These are phyloP conservation scores for Cyclostephanos tholiformis DNA, from an alignment of 108 stramenopile species.

Conservation along the genomic window DNA sequence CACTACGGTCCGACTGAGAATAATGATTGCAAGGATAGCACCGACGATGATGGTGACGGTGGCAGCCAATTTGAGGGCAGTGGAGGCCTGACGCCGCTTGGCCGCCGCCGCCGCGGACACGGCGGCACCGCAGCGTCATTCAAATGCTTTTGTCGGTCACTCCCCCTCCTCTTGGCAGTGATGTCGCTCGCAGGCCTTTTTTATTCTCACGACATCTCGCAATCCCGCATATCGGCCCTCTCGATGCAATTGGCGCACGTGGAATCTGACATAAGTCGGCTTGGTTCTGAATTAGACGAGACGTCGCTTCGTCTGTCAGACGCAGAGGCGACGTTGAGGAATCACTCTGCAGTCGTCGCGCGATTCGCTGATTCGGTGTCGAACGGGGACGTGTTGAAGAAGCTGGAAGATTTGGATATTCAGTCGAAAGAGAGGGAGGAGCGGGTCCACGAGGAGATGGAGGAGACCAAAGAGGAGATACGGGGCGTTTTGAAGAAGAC, in stretches of 20 bases:
- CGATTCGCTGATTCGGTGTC: conserved; percentile 81
- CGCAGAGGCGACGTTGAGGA: conserved; percentile 18
- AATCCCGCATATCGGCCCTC: conserved; percentile 19
- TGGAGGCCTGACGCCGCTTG: background rate
- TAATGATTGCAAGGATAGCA: conserved; percentile 1
- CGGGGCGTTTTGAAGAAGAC: conserved; percentile 28
- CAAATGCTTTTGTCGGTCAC: background rate
- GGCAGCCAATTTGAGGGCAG: background rate
- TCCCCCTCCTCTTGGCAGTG: conserved; percentile 25
- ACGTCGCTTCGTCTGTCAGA: background rate
- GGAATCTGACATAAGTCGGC: conserved; percentile 2
- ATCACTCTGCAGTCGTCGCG: conserved; percentile 62
- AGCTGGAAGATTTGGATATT: conserved; percentile 50
- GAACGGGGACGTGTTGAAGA: conserved; percentile 72
- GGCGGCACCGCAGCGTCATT: background rate
- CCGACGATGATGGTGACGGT: background rate
- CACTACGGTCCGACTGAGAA: conserved; percentile 19
- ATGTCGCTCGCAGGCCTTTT: conserved; percentile 13
- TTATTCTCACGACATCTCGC: conserved; percentile 29
- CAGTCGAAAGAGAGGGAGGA: conserved; percentile 39
- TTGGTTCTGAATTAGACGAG: background rate
- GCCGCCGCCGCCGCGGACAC: background rate
- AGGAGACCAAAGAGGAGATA: conserved; percentile 43
- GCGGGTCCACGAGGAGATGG: conserved; percentile 68
- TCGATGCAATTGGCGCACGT: conserved; percentile 10